Base-by-base conservation (phyloP, 169 alveolate species). In the Cryptosporidium meleagridis region DNA sequence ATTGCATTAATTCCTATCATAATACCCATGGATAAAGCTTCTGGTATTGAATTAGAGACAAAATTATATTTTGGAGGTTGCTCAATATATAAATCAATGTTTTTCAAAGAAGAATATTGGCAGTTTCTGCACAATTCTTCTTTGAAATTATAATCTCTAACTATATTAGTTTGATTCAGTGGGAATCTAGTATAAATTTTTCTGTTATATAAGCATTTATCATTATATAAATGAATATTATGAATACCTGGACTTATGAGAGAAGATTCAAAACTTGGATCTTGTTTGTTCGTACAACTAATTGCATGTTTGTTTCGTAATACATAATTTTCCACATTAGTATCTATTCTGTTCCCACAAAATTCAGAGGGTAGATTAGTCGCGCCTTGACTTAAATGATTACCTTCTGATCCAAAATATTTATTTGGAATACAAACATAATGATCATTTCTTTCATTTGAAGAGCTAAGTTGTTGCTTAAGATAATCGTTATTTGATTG, bases 1-100 rank as follows among this genome's bases (percentile, higher is more conserved):
- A 80, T n/a, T 2, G 73, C 55, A 62, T 80, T 80, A 16, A 80
- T n/a, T 4, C 89, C 89, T 6, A 80, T 58, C 75, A 80, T 62
- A 26, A 80, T 16, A 21, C 67, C 14, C 89, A 80, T 80, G 14
- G 89, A n/a, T 12, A 80, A 10, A 18, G 89, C 53, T n/a, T 80
- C 89, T 16, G 68, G 48, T 14, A 80, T 48, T 18, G 45, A 16
- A 45, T 44, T 44, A 10, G 89, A 44, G 0, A 29, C 31, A 67
- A 65, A 59, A 65, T 80, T 73, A 53, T 73, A 73, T 52, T 62
- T 73, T 9, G 70, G 86, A 53, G 53, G 6, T 35, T 29, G 52
- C 14, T 33, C 52, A 73, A 37, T 12, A 41, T 33, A n/a, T 18
- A 53, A 23, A 21, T 73, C 35, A n/a, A 33, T 16, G 39, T 53